Evolutionary conservation across 2,329 filamentous ascomycete genomes (phyloP).

Genomic region (Aspergillus spinulosporus): DNA sequence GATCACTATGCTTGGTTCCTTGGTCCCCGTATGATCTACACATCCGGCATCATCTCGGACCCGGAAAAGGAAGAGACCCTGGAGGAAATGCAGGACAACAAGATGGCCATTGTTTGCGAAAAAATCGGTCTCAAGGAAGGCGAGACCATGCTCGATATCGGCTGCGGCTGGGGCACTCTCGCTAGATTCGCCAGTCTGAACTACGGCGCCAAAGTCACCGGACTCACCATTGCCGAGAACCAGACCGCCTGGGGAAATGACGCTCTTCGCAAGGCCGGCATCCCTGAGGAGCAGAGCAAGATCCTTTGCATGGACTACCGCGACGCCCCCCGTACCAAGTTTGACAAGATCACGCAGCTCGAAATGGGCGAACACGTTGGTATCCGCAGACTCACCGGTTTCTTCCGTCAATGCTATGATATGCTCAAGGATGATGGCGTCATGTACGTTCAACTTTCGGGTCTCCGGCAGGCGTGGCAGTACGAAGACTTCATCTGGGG

Average conservation of each 20-base stretch:
- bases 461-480: conserved; percentile 92
- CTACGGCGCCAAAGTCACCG: conserved; percentile 81
- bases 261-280: conserved; percentile 76
- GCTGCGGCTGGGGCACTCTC: conserved; percentile 97
- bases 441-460: conserved; percentile 94
- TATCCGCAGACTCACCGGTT: conserved; percentile 78
- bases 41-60: conserved; percentile 89
- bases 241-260: conserved; percentile 97
- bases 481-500: conserved; percentile 98
- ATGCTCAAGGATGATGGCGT: conserved; percentile 96
- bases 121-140: conserved; percentile 84
- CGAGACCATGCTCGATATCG: conserved; percentile 87
- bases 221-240: conserved; percentile 92
- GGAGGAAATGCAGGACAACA: conserved; percentile 97
- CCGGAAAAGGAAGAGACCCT: conserved; percentile 83
- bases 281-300: conserved; percentile 82
- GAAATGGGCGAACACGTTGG: conserved; percentile 99
- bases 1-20: conserved; percentile 99
- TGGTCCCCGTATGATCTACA: conserved; percentile 98
- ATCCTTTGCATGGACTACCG: conserved; percentile 98
- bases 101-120: conserved; percentile 90
- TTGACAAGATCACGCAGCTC: conserved; percentile 94
- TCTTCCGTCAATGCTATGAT: conserved; percentile 83
- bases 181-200: conserved; percentile 89
- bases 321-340: conserved; percentile 79